A percentile compares a stretch with the other conserved stretches of the same genome.
Evolutionary conservation across 2,329 filamentous ascomycete species (phyloP).

Genomic region (Exophiala dermatitidis): DNA sequence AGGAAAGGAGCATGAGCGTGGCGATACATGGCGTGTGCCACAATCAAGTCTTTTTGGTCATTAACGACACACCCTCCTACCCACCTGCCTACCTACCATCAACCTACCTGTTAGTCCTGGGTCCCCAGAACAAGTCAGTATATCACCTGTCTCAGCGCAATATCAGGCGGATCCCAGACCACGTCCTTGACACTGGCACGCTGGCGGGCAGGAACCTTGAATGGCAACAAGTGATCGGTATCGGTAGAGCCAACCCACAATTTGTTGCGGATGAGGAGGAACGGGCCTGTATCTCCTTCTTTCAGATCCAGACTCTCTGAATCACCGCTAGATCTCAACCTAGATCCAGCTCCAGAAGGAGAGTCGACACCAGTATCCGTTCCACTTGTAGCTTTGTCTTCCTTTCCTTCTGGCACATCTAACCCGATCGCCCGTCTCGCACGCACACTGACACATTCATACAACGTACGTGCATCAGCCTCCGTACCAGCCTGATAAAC

Average conservation of each 20-base stretch:
- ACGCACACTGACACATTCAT: slow-evolving; percentile 45
- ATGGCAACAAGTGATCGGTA: slow-evolving; percentile 16
- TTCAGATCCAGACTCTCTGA: background rate
- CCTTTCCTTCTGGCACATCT: slow-evolving; percentile 24
- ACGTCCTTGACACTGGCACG: slow-evolving; percentile 32
- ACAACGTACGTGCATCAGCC: slow-evolving; percentile 52
- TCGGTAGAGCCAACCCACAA: slow-evolving; percentile 29
- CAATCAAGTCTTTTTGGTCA: too few relatives aligned
- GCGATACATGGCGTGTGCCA: too few relatives aligned
- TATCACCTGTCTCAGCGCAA: slow-evolving; percentile 29
- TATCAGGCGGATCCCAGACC: slow-evolving; percentile 34
- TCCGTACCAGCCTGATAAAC: slow-evolving; percentile 61
- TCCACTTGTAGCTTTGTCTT: background rate
- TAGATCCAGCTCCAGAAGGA: background rate
- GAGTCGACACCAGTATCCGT: background rate
- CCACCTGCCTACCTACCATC: too few relatives aligned
- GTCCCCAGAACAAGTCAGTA: background rate
- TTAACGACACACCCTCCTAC: too few relatives aligned
- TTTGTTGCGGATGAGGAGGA: slow-evolving; percentile 28
- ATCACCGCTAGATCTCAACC: background rate
- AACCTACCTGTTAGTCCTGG: too few relatives aligned
- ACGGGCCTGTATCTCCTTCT: slow-evolving; percentile 19
- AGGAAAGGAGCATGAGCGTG: too few relatives aligned
- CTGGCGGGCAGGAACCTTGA: slow-evolving; percentile 22
- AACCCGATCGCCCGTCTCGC: slow-evolving; percentile 33